Conservation (phyloP, 352 stramenopile species). For the Phytophthora quininea region DNA sequence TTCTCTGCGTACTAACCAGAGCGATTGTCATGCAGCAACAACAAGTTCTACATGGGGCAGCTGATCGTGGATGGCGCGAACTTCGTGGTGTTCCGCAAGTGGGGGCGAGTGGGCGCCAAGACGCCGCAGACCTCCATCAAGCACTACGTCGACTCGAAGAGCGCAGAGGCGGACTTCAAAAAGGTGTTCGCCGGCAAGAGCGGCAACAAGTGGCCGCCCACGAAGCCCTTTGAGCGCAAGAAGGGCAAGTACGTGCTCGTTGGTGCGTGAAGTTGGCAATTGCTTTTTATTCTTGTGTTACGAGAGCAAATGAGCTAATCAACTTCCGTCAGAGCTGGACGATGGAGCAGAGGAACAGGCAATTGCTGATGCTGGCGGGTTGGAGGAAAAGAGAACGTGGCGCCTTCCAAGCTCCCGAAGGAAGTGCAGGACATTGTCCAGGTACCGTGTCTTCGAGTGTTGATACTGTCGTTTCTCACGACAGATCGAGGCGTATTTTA, state of each 20-base stretch:
- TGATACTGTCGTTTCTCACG: too few relatives aligned
- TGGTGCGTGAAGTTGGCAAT: constrained; percentile 32
- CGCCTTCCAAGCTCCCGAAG: constrained; percentile 33
- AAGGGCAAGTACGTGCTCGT: constrained; percentile 72
- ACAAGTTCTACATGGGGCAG: constrained; percentile 82
- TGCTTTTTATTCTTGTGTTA: too few relatives aligned
- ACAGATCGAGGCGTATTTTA: too few relatives aligned
- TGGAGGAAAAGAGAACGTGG: constrained; percentile 35
- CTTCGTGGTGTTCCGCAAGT: constrained; percentile 70
- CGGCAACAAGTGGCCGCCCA: constrained; percentile 67
- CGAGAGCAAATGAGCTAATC: too few relatives aligned
- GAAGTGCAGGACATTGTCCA: constrained; percentile 47
- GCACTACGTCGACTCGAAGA: constrained; percentile 23
- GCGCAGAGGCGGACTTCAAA: constrained; percentile 48
- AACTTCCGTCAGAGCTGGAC: constrained; percentile 34
- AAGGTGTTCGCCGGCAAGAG: constrained; percentile 64
- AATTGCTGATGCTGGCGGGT: constrained; percentile 17
- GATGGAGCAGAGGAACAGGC: constrained; percentile 40
- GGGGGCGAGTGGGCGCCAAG: constrained; percentile 67
- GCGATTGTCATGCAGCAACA: constrained; percentile 46
- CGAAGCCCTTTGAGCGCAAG: constrained; percentile 47
- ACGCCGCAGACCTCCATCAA: constrained; percentile 41
- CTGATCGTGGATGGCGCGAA: constrained; percentile 50
- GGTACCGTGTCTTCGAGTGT: constrained; percentile 13
- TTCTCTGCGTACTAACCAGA: constrained; percentile 5